Percentiles rank a stretch among this genome's conserved stretches.
Conservation (phyloP, 805 yeast species). For the Lachancea nothofagi region DNA sequence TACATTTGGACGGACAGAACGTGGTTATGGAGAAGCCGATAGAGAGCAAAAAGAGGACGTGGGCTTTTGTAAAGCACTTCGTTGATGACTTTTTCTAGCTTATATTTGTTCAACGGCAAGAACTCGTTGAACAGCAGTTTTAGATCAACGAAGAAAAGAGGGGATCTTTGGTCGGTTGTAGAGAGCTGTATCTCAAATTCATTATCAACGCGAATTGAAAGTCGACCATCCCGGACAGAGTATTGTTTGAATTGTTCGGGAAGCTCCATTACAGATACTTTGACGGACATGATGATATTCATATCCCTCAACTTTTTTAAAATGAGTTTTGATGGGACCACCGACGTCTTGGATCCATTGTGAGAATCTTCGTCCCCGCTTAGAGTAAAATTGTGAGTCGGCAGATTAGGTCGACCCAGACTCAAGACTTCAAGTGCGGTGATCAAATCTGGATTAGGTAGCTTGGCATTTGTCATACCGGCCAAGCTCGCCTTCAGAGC, state of each 20-base stretch:
- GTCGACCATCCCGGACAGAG: slow-evolving; percentile 68
- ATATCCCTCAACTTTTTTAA: slow-evolving; percentile 59
- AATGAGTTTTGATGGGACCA: slow-evolving; percentile 49
- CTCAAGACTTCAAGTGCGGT: slow-evolving; percentile 84
- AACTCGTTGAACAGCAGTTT: slow-evolving; percentile 45
- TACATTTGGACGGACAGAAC: slow-evolving; percentile 31
- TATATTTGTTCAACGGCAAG: slow-evolving; percentile 26
- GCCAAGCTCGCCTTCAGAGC: slow-evolving; percentile 55
- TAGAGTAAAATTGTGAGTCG: slow-evolving; percentile 53
- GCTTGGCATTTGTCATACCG: slow-evolving; percentile 77
- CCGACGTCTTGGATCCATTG: slow-evolving; percentile 11
- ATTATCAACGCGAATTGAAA: slow-evolving; percentile 53
- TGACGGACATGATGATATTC: slow-evolving; percentile 65
- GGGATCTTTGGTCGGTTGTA: slow-evolving; percentile 60
- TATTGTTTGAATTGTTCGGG: slow-evolving; percentile 64
- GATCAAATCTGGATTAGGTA: slow-evolving; percentile 84
- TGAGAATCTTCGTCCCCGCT: slow-evolving; percentile 22
- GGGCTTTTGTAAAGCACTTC: slow-evolving; percentile 28
- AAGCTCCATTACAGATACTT: slow-evolving; percentile 64
- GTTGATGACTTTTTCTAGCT: slow-evolving; percentile 30
- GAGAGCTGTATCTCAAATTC: slow-evolving; percentile 77
- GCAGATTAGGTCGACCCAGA: slow-evolving; percentile 69
- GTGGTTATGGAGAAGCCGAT: slow-evolving; percentile 32
- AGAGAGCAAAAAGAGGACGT: slow-evolving; percentile 26
- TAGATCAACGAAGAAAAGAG: slow-evolving; percentile 75